These are phyloP conservation scores for Zymoseptoria passerinii DNA, from an alignment of 2,329 filamentous ascomycete genomes.

Conservation along the genomic window DNA sequence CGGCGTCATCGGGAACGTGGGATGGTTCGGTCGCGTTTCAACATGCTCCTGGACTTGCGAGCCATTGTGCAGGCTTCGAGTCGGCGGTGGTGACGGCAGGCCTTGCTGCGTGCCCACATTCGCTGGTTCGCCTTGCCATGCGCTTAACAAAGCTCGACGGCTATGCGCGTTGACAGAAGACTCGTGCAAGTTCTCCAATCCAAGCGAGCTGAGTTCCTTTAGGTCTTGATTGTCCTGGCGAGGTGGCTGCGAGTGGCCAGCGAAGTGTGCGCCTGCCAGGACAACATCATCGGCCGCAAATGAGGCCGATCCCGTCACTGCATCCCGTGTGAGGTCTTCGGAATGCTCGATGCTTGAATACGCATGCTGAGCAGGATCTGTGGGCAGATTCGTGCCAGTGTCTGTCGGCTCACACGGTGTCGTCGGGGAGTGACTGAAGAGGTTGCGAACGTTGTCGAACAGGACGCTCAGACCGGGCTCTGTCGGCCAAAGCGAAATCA, in stretches of 20 bases:
- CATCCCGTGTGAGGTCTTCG: background rate
- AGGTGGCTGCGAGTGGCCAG: background rate
- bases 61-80: background rate
- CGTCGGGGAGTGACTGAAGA: background rate
- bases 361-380: background rate
- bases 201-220: background rate
- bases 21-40: background rate
- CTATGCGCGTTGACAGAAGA: background rate
- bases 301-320: background rate
- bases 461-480: background rate
- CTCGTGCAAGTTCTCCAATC: background rate
- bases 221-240: background rate
- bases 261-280: background rate
- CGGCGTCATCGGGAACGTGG: background rate
- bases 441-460: background rate
- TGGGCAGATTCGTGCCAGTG: background rate
- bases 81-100: background rate
- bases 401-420: background rate
- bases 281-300: background rate
- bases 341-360: too few species aligned
- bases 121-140: background rate
- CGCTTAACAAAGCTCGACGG: background rate
- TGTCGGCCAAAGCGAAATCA: background rate
- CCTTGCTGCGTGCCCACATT: background rate
- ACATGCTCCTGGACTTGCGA: background rate